Conservation (phyloP, 371 early-diverging fungal genomes). For the Mortierella sp. region DNA sequence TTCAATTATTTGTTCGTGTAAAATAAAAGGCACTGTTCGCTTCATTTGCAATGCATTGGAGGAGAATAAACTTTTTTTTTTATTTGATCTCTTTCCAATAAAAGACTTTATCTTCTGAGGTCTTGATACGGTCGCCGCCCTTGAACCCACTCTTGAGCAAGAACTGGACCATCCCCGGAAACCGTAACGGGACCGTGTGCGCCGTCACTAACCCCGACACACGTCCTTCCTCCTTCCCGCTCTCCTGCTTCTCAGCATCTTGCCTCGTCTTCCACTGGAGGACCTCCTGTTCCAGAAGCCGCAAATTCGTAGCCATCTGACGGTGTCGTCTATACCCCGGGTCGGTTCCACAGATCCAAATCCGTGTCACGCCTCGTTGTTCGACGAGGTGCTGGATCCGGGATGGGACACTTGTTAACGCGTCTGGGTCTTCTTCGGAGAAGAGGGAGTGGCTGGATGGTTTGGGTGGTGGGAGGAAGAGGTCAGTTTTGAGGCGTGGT, state of each 20-base stretch:
- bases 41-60: neutral
- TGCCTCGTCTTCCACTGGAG: neutral
- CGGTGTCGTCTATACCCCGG: neutral
- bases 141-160: slow-evolving; percentile 3
- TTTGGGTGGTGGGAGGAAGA: neutral
- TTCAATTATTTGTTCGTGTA: neutral
- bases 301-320: neutral
- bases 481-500: neutral
- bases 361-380: neutral
- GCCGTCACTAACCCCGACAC: neutral
- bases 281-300: neutral
- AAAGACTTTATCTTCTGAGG: slow-evolving; percentile 1
- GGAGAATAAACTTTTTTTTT: neutral
- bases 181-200: neutral
- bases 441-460: neutral
- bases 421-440: neutral
- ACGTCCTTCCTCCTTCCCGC: neutral
- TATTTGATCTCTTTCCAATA: slow-evolving; percentile 4
- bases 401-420: neutral
- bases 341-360: neutral
- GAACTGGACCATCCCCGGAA: slow-evolving; percentile 5
- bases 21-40: neutral
- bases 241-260: neutral
- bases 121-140: neutral
- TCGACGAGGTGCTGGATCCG: neutral